Percentiles rank a stretch among this genome's conserved stretches.
These are phyloP conservation scores for Tuber umbilicatum DNA, from an alignment of 495 filamentous ascomycete species.

Conservation along the genomic window DNA sequence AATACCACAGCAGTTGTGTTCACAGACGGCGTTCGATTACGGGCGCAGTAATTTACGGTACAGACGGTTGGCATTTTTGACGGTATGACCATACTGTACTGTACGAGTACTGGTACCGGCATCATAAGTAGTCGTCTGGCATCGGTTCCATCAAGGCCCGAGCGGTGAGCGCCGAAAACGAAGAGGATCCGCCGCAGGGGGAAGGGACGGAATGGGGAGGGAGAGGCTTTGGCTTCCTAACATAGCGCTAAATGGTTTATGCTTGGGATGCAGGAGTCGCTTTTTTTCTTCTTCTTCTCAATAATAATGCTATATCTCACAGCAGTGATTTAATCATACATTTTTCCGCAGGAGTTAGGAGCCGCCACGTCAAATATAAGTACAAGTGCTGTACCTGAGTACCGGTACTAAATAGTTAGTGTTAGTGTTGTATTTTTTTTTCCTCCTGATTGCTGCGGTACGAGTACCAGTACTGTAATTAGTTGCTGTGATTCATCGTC, in stretches of 20 bases:
- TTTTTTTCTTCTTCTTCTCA: background rate
- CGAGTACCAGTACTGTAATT: too few relatives aligned
- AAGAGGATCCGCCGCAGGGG: too few relatives aligned
- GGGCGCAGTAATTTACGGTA: background rate
- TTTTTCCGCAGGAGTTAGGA: background rate
- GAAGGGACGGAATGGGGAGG: background rate
- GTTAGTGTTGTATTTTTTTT: background rate
- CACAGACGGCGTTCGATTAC: too few relatives aligned
- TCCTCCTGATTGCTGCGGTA: background rate
- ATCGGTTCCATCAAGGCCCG: background rate
- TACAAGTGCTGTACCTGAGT: background rate
- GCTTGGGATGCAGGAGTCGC: background rate
- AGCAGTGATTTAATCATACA: too few relatives aligned
- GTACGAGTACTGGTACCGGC: too few relatives aligned
- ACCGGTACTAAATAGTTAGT: too few relatives aligned
- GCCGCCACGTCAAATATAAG: conserved; percentile 1
- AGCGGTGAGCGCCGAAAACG: too few relatives aligned
- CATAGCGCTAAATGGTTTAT: background rate
- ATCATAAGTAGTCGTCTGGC: background rate
- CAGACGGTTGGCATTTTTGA: background rate
- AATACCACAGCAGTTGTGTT: too few relatives aligned
- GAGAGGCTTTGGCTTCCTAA: background rate
- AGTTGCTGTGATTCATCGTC: background rate
- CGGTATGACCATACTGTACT: too few relatives aligned
- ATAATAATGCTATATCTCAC: too few relatives aligned